Base-by-base conservation (phyloP, 2,329 filamentous ascomycete genomes). In the Coniosporium uncinatum region DNA sequence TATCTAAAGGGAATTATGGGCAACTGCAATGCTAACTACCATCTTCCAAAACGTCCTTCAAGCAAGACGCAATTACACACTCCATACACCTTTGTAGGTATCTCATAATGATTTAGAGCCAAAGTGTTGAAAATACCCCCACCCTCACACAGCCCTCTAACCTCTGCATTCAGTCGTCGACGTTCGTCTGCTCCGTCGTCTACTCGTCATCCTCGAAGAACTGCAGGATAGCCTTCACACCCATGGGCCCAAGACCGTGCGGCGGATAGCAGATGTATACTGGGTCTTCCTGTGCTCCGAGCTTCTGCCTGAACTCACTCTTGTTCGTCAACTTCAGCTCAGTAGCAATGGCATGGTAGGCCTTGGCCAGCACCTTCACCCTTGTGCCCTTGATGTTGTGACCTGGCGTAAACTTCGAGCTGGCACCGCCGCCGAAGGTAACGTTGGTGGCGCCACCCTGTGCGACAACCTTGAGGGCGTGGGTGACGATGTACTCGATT, bases 181-280 rank as follows among this genome's bases (percentile, higher is more conserved):
- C n/a, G n/a, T n/a, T n/a, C n/a, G n/a, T n/a, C n/a, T n/a, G n/a
- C n/a, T n/a, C 24, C 24, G 24, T 29, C 41, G 16, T 45, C 42
- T 52, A 57, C 21, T 63, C 57, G 20, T 79, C 79, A 49, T 87
- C 87, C 63, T 91, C 85, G 61, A 95, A 93, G 69, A 95, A 95
- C 58, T 83, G 85, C 67, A 95, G 74, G 51, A 96, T 80, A n/a
- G 89, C 88, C 59, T 85, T 80, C 47, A 89, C 80, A 34, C 89
- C 90, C 47, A 82, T 79, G 36, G 90, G 80, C 2, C 88, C 88
- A 21, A 96, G 73, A 5, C 90, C 89, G 55, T 89, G 83, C 43
- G 85, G 82, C 32, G 90, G 90, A 64, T 95, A 96, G 57, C 87
- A 89, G 50, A 96, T 88, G 63, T 88, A 96, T 21, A 91, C 81